Evolutionary conservation across 2,329 filamentous ascomycete genomes (phyloP).

Genomic region (Colletotrichum liriopes): DNA sequence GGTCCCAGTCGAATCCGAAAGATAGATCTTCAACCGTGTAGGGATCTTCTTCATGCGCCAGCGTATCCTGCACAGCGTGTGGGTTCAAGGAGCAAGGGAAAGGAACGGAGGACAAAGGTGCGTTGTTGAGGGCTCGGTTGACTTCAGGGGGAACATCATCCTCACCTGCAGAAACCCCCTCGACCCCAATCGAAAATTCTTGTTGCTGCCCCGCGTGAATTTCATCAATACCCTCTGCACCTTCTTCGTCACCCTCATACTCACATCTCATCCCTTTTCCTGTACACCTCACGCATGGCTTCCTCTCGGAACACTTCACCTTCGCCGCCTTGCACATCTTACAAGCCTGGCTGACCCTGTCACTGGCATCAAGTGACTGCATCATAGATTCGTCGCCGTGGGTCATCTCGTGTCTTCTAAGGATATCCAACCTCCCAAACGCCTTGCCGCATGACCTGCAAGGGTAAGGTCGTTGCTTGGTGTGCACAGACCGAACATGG

Average conservation of each 20-base stretch:
- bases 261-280: background rate
- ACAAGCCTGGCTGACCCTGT: constrained; percentile 8
- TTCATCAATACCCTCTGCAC: background rate
- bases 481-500: constrained; percentile 22
- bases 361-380: background rate
- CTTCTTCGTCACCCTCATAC: background rate
- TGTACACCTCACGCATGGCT: constrained; percentile 3
- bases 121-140: background rate
- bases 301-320: constrained; percentile 26
- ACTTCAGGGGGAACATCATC: background rate
- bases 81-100: background rate
- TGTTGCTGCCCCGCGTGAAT: background rate
- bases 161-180: background rate
- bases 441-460: constrained; percentile 13
- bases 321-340: constrained; percentile 3
- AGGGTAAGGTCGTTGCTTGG: constrained; percentile 18
- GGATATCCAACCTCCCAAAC: constrained; percentile 19
- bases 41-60: background rate
- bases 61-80: background rate
- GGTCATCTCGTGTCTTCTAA: constrained; percentile 8
- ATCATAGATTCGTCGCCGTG: background rate
- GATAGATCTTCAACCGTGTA: background rate
- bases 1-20: constrained; percentile 9
- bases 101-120: background rate
- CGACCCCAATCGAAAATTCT: background rate